Evolutionary conservation across 225 moss, liverwort and hornwort species (phyloP).

Genomic region (Sphagnum tenellum): DNA sequence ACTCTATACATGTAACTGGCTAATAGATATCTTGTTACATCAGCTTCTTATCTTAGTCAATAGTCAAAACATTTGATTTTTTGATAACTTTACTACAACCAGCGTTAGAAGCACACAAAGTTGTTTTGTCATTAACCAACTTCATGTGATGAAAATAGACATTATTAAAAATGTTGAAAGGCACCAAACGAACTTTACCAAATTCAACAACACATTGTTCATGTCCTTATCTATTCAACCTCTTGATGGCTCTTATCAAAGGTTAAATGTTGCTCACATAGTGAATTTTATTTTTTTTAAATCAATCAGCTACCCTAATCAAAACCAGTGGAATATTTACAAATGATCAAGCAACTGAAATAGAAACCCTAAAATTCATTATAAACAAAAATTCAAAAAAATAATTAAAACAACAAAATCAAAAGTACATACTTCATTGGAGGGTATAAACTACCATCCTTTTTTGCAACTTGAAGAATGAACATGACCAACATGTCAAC

Average conservation of each 20-base stretch:
- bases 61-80: background rate
- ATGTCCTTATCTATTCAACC: background rate
- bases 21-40: too few species aligned
- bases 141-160: background rate
- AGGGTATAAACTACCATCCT: background rate
- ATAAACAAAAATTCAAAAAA: background rate
- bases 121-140: background rate
- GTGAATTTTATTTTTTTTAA: too few species aligned
- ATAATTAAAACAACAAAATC: background rate
- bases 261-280: background rate
- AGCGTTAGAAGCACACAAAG: background rate
- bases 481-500: background rate
- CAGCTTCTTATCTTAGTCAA: background rate
- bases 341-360: too few species aligned
- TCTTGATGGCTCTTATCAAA: background rate
- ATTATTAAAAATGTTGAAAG: background rate
- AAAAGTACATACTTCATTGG: background rate
- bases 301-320: too few species aligned
- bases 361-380: background rate
- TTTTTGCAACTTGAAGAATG: background rate
- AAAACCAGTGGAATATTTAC: too few species aligned
- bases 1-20: background rate
- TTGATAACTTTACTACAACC: background rate
- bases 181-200: background rate
- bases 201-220: background rate